Base-by-base conservation (phyloP, 2,329 filamentous ascomycete genomes). In the Tolypocladium tundrense region DNA sequence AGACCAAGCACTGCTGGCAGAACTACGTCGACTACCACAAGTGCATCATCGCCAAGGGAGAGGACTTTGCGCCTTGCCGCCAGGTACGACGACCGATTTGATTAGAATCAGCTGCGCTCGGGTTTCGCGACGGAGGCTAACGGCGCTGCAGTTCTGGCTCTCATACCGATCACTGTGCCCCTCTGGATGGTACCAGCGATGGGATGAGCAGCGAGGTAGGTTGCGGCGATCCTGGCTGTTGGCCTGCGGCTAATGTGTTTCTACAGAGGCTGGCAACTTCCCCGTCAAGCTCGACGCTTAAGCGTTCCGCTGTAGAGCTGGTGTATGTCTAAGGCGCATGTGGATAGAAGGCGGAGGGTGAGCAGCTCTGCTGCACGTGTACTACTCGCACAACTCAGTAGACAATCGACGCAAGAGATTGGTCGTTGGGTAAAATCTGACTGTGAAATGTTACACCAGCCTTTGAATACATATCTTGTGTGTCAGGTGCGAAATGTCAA, bases 21-120 rank as follows among this genome's bases (percentile, higher is more conserved):
- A 99, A 99, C 86, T 99, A 99, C 80, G 94, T 99, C 81, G 94
- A 99, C 79, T 97, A 99, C 85, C 90, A 99, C 87, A 99, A 99
- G 86, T 99, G 94, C 83, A 91, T 97, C 78, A 82, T 88, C 74
- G 93, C 92, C 79, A 97, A 97, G 86, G 93, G 93, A 78, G 93
- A 97, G 83, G 92, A 97, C 74, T 97, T 97, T 77, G 88, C 90
- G 69, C 93, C 93, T 65, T 97, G 93, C 88, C 88, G 87, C 72
- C 92, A 97, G 88, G 92, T 96, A 87, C 65, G 75, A 45, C 54
- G 31, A 39, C 35, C 31, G 13, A 53, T 53, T 21, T 10, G 19
- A 52, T 21, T 2, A 50, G 16, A 50, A 35, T 10, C 55, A 45
- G 41, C 55, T 9, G 19, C 14, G 45, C n/a, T 40, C 10, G n/a